phyloP scores from a whole-genome alignment of 306 rosid genomes.

The Rubus idaeus region DNA sequence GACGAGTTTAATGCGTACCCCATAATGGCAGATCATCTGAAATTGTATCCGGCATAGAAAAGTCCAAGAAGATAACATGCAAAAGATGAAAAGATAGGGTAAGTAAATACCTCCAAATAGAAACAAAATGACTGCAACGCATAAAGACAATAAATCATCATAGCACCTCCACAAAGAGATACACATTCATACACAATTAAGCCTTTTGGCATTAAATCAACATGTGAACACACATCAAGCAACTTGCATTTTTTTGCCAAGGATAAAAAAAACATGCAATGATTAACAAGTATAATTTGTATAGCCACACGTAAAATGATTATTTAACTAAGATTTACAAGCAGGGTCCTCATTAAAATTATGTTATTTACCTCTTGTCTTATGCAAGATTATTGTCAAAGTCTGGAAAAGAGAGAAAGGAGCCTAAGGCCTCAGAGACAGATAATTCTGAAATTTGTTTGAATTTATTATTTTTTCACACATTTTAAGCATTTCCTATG shows the following conservation, averaged over 20 bases:
- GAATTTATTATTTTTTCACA: not conserved
- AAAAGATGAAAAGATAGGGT: slow-evolving; percentile 29
- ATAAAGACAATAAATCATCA: not conserved
- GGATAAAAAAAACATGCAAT: not conserved
- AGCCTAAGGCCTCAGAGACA: not conserved
- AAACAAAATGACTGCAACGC: slow-evolving; percentile 7
- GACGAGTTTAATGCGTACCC: slow-evolving; percentile 60
- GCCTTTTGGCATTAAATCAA: not conserved
- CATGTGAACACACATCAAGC: not conserved
- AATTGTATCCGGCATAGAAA: slow-evolving; percentile 40
- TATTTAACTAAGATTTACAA: not conserved
- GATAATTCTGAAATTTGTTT: not conserved
- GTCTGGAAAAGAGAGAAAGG: not conserved
- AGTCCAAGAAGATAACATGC: slow-evolving; percentile 38
- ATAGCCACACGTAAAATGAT: not conserved
- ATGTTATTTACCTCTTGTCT: not conserved
- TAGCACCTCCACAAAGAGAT: slow-evolving; percentile 20
- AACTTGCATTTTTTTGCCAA: not conserved
- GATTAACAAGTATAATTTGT: not conserved
- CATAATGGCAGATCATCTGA: slow-evolving; percentile 98
- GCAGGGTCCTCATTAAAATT: not conserved
- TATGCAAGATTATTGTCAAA: not conserved
- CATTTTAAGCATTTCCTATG: not conserved
- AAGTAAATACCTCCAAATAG: slow-evolving; percentile 29
- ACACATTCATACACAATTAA: not conserved